phyloP scores from a whole-genome alignment of 495 filamentous ascomycete genomes.

The Penicillium mononematosum region DNA sequence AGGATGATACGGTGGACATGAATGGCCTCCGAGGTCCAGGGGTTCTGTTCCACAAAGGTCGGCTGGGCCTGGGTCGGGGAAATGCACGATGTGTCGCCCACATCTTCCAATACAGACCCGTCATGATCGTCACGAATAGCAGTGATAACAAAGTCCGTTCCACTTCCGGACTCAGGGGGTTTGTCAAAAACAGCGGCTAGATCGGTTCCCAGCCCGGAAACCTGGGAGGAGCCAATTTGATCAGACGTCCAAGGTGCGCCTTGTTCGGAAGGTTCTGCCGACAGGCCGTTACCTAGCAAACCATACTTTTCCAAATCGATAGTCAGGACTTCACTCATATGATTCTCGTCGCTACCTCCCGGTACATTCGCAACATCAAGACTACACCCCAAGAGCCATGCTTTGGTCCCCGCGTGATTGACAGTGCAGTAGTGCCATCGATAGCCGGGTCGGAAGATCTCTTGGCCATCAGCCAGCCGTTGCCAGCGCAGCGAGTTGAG shows the following conservation, averaged over 20 bases:
- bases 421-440: constrained; percentile 97
- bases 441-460: constrained; percentile 83
- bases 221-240: constrained; percentile 41
- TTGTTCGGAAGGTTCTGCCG: constrained; percentile 57
- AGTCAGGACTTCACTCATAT: constrained; percentile 87
- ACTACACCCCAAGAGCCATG: constrained; percentile 91
- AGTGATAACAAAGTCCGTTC: constrained; percentile 82
- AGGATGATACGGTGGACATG: constrained; percentile 90
- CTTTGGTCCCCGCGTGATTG: constrained; percentile 89
- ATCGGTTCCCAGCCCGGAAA: constrained; percentile 73
- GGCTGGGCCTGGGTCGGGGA: constrained; percentile 45
- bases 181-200: constrained; percentile 82
- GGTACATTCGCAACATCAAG: constrained; percentile 58
- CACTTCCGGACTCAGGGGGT: constrained; percentile 72
- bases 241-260: constrained; percentile 54
- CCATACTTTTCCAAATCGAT: constrained; percentile 87
- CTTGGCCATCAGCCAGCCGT: constrained; percentile 85
- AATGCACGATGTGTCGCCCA: constrained; percentile 40
- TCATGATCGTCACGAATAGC: constrained; percentile 68
- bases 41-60: constrained; percentile 61
- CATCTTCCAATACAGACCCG: constrained; percentile 52
- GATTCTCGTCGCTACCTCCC: constrained; percentile 70
- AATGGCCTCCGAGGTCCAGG: constrained; percentile 76
- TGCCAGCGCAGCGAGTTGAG: constrained; percentile 86
- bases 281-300: constrained; percentile 75